Evolutionary conservation across 805 yeast species (phyloP), one percentile per base, ranked within the genome.

Genomic region (Monosporozyma servazzii): DNA sequence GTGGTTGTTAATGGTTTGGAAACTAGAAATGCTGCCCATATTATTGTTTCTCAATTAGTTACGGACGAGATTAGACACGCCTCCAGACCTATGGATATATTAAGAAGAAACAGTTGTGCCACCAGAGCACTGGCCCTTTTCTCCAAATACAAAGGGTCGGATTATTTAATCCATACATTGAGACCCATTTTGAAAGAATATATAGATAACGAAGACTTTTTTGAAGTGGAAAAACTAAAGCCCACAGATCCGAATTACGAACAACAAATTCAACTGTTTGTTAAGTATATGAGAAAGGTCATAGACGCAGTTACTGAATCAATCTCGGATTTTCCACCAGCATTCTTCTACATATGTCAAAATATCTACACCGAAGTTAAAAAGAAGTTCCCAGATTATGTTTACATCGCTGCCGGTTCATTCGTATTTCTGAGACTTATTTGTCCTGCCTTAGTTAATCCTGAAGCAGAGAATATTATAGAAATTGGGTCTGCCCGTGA

Each of bases 371-470:
- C 70, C 40, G 71, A 82, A 51, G 81, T 87, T 49, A 69, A 75
- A 29, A 67, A 69, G n/a, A 80, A 79, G 56, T 84, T 84, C 58
- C 86, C 86, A 0, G 81, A 78, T 40, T 84, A 84, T 40, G 76
- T 83, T 45, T 72, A 77, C 39, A 73, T 81, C 40, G 88, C 95
- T 0, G 84, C 88, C 27, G 96, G 96, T 0, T 89, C 96, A 0
- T 91, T 86, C 63, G 72, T 91, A 50, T 90, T 91, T 61, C 72
- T 91, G 57, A 71, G 96, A 51, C 80, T 84, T 55, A 75, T 85
- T 54, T 86, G 95, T 63, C 97, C 98, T 11, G 95, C 96, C 0
- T 82, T 90, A 58, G 90, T 90, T 13, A 81, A 88, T 33, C 97
- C 97, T 0, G 95, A 87, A 52, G 53, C 72, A 17, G 74, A 75